Evolutionary conservation across 2,329 filamentous ascomycete genomes (phyloP), one percentile per base, ranked within the genome.

Genomic region (Fusarium longipes): DNA sequence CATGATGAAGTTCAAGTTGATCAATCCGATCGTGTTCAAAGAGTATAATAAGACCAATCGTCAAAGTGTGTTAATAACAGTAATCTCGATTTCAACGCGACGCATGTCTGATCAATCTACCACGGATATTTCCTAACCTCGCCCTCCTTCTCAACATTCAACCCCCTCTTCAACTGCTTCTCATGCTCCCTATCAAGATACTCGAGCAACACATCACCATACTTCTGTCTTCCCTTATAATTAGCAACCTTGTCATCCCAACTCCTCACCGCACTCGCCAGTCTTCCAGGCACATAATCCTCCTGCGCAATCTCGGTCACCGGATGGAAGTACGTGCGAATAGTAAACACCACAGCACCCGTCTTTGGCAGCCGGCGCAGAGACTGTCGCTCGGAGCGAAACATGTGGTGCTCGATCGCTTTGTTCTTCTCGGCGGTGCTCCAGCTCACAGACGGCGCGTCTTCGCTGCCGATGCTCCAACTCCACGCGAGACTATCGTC

Each of bases 201-300:
- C 76, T 93, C 89, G 62, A 96, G 78, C 73, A 96, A 70, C 1
- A 95, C 89, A 25, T 89, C 86, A 20, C 83, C 86, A 77, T 93
- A 96, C 79, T 84, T 87, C 68, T 92, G 90, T 74, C 84, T 88
- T 0, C 93, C 92, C 80, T 96, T 96, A 75, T 97, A 96, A 68
- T 80, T 81, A 17, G 86, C 85, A 9, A 96, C 92, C 78, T 93
- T 89, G 40, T 90, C 87, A 1, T 90, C 91, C 93, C 93, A 96
- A 76, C 92, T 95, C 36, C 93, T 82, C 6, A 96, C 80, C 7
- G 91, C 92, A 70, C 90, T 92, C 3, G 93, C 93, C 72, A 96
- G 76, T 32, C 93, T 78, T 0, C 93, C 92, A 0, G 93, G 92
- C 1, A 96, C 92, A 75, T 91, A 92, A 18, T 89, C 86, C 78